Evolutionary conservation across 192 early-diverging fungal genomes (phyloP), one percentile per base, ranked within the genome.

Genomic region (Linnemannia schmuckeri): DNA sequence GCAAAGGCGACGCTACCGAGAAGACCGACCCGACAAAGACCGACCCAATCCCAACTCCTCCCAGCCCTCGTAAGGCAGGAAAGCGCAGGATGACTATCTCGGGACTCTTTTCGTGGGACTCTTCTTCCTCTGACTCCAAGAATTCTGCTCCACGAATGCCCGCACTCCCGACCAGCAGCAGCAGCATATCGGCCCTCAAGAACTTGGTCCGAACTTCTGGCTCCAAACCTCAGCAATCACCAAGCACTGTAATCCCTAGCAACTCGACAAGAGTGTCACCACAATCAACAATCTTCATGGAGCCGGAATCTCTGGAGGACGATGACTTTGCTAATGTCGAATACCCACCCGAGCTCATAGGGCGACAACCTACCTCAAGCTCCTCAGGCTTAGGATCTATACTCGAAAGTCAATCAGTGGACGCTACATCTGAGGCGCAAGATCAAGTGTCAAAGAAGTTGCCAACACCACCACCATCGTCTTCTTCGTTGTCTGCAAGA

Each of bases 21-120:
- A 61, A 17, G n/a, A 57, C 9, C 1, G 42, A 44, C 47, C 8
- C 30, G 6, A 30, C 22, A 12, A 74, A 13, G 38, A 24, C 74
- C 18, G 52, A 8, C 20, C 9, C 33, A 18, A 52, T 30, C 22
- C 74, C 33, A 18, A 52, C 61, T 37, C 74, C 37, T 22, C 38
- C 35, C 33, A 52, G 72, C 42, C 24, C 61, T 71, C 82, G 76
- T 5, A 83, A 83, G 27, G 33, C 70, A 18, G 71, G 70, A 41
- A 49, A 61, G 7, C 75, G 76, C 35, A 72, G 82, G 35, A 83
- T 83, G 82, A 83, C 82, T 0, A 83, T 83, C 12, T 69, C 82
- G 30, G 71, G 61, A 40, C 30, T 78, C 22, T 83, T 83, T 61
- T 66, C 76, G 6, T 54, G 76, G 61, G 82, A 78, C 47, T n/a